phyloP scores from a whole-genome alignment of 2,329 filamentous ascomycete species.

The Fusarium avenaceum region DNA sequence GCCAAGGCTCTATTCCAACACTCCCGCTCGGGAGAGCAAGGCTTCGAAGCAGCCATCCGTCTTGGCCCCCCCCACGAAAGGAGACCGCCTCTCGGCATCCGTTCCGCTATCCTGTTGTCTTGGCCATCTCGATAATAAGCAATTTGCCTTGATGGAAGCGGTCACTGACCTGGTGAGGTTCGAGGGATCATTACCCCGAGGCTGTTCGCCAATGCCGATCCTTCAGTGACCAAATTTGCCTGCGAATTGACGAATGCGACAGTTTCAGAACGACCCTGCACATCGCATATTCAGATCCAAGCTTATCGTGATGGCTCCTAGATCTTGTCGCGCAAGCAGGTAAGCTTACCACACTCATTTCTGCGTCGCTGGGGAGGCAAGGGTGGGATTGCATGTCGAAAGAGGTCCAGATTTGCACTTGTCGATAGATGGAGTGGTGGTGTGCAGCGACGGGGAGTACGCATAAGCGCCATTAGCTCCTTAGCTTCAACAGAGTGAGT shows the following conservation, averaged over 20 bases:
- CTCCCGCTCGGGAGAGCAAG: conserved; percentile 9
- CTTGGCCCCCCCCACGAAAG: conserved; percentile 37
- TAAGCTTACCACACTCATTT: conserved; percentile 9
- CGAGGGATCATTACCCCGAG: neutral
- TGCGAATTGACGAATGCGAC: conserved; percentile 37
- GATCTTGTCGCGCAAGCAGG: conserved; percentile 20
- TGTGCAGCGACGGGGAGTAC: conserved; percentile 40
- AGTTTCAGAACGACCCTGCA: conserved; percentile 4
- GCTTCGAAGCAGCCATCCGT: conserved; percentile 9
- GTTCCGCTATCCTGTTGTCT: conserved; percentile 5
- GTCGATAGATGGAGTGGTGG: conserved; percentile 27
- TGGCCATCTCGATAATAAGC: conserved; percentile 26
- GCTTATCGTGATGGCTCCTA: conserved; percentile 10
- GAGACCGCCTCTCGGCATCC: conserved; percentile 10
- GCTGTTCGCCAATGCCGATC: conserved; percentile 11
- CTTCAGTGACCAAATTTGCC: conserved; percentile 34
- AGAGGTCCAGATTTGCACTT: conserved; percentile 36
- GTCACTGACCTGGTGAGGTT: neutral
- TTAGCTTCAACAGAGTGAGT: neutral
- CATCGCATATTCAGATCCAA: conserved; percentile 13
- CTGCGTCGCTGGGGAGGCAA: conserved; percentile 3
- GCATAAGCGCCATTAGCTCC: conserved; percentile 23
- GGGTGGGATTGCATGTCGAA: conserved; percentile 17
- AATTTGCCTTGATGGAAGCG: neutral
- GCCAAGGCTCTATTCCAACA: conserved; percentile 19